phyloP scores from a whole-genome alignment of 2,329 filamentous ascomycete species.

The Aspergillus fijiensis region DNA sequence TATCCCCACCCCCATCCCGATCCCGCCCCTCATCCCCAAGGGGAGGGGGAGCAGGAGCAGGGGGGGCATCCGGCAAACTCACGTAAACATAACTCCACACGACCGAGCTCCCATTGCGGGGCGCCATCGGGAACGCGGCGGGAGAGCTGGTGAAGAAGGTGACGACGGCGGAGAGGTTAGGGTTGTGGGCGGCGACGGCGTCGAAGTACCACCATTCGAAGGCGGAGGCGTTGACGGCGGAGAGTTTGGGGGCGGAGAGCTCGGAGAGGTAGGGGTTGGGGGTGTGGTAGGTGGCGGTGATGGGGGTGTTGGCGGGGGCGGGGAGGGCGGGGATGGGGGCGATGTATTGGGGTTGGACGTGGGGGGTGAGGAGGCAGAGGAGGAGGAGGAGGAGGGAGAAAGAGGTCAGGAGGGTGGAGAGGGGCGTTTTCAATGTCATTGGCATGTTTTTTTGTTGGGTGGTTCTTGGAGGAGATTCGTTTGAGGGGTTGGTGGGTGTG shows the following conservation, averaged over 20 bases:
- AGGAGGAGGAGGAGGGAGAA: not conserved
- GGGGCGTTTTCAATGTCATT: not conserved
- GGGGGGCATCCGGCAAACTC: conserved; percentile 25
- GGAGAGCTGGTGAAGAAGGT: conserved; percentile 32
- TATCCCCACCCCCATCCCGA: too few species aligned
- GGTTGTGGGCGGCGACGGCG: conserved; percentile 29
- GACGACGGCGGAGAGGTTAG: conserved; percentile 29
- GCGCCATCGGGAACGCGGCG: conserved; percentile 38
- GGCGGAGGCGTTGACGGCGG: conserved; percentile 27
- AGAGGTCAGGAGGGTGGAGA: too few species aligned
- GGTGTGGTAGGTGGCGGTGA: conserved; percentile 5
- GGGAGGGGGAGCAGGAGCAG: not conserved
- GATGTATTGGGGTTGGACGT: conserved; percentile 3
- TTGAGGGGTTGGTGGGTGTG: too few species aligned
- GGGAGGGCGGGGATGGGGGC: conserved; percentile 2
- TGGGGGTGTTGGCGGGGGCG: not conserved
- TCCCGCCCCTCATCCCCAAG: not conserved
- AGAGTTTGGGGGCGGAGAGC: conserved; percentile 30
- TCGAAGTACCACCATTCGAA: conserved; percentile 48
- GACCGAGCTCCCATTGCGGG: conserved; percentile 14
- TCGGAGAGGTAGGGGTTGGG: conserved; percentile 6
- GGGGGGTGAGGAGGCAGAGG: not conserved
- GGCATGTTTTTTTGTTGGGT: too few species aligned
- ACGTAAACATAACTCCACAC: conserved; percentile 29
- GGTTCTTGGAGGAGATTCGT: not conserved